Evolutionary conservation across 2,329 filamentous ascomycete species (phyloP).

Genomic region (Clonostachys solani): DNA sequence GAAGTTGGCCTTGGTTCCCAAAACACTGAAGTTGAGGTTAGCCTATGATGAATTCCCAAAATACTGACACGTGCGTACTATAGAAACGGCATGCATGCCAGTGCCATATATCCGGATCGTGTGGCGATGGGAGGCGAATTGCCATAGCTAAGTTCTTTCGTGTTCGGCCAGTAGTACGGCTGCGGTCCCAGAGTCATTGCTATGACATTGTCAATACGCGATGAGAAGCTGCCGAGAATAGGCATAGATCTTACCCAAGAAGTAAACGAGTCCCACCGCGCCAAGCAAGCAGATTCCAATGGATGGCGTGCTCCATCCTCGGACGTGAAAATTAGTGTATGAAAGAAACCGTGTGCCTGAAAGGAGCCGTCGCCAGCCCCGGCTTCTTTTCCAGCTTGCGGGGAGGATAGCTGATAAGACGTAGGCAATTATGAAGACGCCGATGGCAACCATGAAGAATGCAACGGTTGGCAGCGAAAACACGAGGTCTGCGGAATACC

Average conservation of each 20-base stretch:
- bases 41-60: no score
- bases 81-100: conserved; percentile 47
- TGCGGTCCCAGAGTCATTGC: conserved; percentile 42
- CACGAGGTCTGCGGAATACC: conserved; percentile 45
- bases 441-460: conserved; percentile 44
- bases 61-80: conserved; percentile 18
- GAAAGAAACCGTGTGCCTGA: not conserved
- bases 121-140: conserved; percentile 49
- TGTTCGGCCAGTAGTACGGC: conserved; percentile 52
- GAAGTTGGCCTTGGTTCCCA: conserved; percentile 50
- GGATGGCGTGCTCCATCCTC: conserved; percentile 33
- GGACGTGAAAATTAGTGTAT: not conserved
- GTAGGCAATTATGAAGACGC: conserved; percentile 37
- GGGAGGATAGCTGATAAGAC: conserved; percentile 5
- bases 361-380: not conserved
- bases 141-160: conserved; percentile 31
- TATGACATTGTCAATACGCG: not conserved
- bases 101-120: conserved; percentile 44
- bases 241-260: conserved; percentile 24
- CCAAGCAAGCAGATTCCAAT: conserved; percentile 36
- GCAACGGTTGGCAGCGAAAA: conserved; percentile 48
- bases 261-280: conserved; percentile 35
- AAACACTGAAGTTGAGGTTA: conserved; percentile 11
- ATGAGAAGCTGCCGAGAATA: conserved; percentile 6
- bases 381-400: not conserved